phyloP scores from a whole-genome alignment of 345 rosid genomes.

The Gossypium stocksii region DNA sequence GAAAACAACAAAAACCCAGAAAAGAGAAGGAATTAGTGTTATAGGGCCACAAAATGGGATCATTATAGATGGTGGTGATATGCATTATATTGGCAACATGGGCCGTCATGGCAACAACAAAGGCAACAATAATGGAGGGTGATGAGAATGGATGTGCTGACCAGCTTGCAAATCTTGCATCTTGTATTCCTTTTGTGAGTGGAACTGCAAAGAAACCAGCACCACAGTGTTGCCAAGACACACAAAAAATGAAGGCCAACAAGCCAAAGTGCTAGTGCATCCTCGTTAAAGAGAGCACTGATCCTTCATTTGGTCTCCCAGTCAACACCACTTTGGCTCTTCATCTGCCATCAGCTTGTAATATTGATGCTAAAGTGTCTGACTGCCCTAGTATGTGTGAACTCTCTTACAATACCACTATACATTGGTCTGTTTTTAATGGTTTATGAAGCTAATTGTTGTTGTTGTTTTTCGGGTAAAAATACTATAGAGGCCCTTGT shows the following conservation, averaged over 20 bases:
- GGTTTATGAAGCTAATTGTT: not conserved
- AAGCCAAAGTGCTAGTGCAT: slow-evolving; percentile 42
- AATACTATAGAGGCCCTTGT: rapidly evolving
- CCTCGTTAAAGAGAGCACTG: slow-evolving; percentile 39
- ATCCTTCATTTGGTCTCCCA: slow-evolving; percentile 43
- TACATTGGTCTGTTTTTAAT: not conserved
- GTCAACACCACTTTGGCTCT: slow-evolving; percentile 46
- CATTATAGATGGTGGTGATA: slow-evolving; percentile 9
- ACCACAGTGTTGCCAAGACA: slow-evolving; percentile 35
- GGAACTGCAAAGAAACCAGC: slow-evolving; percentile 41
- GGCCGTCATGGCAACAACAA: slow-evolving; percentile 1
- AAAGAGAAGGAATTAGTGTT: not conserved
- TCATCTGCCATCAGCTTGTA: slow-evolving; percentile 43
- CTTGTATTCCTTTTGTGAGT: slow-evolving; percentile 43
- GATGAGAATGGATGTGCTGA: slow-evolving; percentile 39
- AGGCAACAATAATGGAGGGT: slow-evolving; percentile 21
- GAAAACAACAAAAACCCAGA: not conserved
- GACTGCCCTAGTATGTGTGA: slow-evolving; percentile 33
- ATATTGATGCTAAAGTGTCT: slow-evolving; percentile 39
- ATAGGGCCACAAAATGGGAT: not conserved
- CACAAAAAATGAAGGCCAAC: slow-evolving; percentile 29
- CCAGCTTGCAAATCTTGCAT: slow-evolving; percentile 31
- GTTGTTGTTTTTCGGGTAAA: not conserved
- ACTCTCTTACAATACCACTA: not conserved
- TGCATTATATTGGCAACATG: slow-evolving; percentile 15